Percentiles rank a stretch among this genome's conserved stretches.
Conservation (phyloP, 495 filamentous ascomycete genomes). For the Acidiella bohemica region DNA sequence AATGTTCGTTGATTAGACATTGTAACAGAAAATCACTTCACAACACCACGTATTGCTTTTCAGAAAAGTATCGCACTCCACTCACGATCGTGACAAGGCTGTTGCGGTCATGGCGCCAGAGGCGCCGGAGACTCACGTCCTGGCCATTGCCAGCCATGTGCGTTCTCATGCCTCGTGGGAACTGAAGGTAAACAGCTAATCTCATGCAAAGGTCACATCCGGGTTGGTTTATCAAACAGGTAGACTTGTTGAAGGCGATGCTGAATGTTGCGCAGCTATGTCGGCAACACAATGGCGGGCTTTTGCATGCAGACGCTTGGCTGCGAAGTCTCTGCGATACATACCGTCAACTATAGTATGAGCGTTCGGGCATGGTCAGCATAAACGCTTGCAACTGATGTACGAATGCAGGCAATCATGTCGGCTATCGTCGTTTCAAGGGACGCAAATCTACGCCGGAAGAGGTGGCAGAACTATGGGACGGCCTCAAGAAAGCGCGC, state of each 20-base stretch:
- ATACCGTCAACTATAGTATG: constrained; percentile 90
- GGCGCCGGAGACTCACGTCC: constrained; percentile 72
- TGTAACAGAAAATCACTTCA: no score
- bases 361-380: neutral
- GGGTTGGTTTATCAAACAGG: constrained; percentile 24
- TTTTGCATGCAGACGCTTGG: constrained; percentile 87
- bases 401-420: constrained; percentile 62
- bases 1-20: no score
- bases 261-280: constrained; percentile 49
- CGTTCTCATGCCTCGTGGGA: constrained; percentile 31
- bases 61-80: no score
- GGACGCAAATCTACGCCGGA: constrained; percentile 66
- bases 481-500: constrained; percentile 66
- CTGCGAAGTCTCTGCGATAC: constrained; percentile 82
- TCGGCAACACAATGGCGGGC: constrained; percentile 89
- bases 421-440: constrained; percentile 74
- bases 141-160: constrained; percentile 96
- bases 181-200: neutral
- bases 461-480: constrained; percentile 74
- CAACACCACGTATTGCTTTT: no score
- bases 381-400: constrained; percentile 2
- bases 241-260: constrained; percentile 3
- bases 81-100: no score
- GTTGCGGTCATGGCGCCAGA: no score
- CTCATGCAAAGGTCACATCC: constrained; percentile 26